Conservation (phyloP, 2,329 filamentous ascomycete species). For the Fusarium duplospermum region DNA sequence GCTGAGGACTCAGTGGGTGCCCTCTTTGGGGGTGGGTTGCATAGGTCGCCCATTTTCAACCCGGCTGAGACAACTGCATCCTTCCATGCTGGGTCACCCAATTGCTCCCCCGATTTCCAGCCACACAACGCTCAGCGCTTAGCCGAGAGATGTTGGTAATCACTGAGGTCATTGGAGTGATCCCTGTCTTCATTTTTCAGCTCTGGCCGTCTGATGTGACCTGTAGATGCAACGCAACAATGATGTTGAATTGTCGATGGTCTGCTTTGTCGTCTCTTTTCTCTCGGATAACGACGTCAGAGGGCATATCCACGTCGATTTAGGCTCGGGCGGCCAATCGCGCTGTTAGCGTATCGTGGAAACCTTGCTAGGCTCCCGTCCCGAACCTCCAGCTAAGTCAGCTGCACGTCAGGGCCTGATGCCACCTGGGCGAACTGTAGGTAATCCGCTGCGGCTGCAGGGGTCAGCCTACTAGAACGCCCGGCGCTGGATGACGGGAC, state of each 20-base stretch:
- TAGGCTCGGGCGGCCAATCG: background rate
- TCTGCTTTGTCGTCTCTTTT: background rate
- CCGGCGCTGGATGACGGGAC: background rate
- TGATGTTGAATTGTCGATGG: background rate
- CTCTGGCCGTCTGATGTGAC: background rate
- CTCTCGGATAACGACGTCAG: background rate
- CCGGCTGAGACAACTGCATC: background rate
- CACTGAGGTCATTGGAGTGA: background rate
- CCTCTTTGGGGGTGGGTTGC: background rate
- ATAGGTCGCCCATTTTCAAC: background rate
- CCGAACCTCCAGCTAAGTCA: too few species aligned
- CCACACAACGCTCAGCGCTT: background rate
- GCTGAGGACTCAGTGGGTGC: background rate
- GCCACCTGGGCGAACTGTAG: background rate
- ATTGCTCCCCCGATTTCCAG: background rate
- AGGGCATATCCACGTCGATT: background rate
- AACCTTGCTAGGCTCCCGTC: background rate
- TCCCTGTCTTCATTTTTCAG: background rate
- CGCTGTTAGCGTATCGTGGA: background rate
- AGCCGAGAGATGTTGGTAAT: background rate
- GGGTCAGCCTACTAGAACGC: background rate
- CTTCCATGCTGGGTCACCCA: background rate
- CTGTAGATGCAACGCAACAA: background rate
- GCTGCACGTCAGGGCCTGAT: background rate
- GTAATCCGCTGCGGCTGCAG: background rate